phyloP scores from a whole-genome alignment of 2,329 filamentous ascomycete genomes.

The Fusarium praegraminearum region DNA sequence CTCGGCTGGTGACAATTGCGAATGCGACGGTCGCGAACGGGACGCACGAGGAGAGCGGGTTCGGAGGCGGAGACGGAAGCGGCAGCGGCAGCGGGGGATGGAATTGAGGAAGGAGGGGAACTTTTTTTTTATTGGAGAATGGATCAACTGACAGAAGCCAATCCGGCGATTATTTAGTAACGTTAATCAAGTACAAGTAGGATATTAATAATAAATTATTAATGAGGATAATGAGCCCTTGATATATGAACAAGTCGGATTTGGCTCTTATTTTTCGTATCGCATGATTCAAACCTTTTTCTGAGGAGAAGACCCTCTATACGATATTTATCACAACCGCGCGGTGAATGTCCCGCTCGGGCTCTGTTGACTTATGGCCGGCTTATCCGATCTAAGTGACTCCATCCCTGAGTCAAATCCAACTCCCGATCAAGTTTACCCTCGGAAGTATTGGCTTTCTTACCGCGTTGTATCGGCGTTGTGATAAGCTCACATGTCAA shows the following conservation, averaged over 20 bases:
- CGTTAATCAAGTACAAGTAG: background rate
- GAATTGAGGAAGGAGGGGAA: constrained; percentile 27
- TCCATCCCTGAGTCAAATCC: background rate
- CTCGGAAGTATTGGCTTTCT: constrained; percentile 13
- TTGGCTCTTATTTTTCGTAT: constrained; percentile 27
- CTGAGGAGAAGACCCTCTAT: constrained; percentile 11
- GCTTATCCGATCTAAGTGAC: constrained; percentile 40
- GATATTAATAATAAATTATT: background rate
- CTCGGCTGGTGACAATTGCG: constrained; percentile 37
- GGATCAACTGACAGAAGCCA: constrained; percentile 11
- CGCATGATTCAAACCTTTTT: constrained; percentile 43
- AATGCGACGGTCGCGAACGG: constrained; percentile 38
- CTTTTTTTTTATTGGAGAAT: constrained; percentile 22
- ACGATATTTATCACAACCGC: constrained; percentile 42
- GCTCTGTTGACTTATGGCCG: constrained; percentile 20
- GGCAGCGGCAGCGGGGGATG: constrained; percentile 27
- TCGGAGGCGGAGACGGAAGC: constrained; percentile 41
- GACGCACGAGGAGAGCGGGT: constrained; percentile 39
- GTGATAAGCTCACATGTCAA: constrained; percentile 39
- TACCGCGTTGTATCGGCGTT: constrained; percentile 30
- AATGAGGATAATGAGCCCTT: background rate
- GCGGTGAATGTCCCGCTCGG: constrained; percentile 45
- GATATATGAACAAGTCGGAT: constrained; percentile 4
- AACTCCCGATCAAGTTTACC: constrained; percentile 20
- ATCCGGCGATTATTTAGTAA: constrained; percentile 25